phyloP scores from a whole-genome alignment of 2,329 filamentous ascomycete species.

The Xylaria sp. region DNA sequence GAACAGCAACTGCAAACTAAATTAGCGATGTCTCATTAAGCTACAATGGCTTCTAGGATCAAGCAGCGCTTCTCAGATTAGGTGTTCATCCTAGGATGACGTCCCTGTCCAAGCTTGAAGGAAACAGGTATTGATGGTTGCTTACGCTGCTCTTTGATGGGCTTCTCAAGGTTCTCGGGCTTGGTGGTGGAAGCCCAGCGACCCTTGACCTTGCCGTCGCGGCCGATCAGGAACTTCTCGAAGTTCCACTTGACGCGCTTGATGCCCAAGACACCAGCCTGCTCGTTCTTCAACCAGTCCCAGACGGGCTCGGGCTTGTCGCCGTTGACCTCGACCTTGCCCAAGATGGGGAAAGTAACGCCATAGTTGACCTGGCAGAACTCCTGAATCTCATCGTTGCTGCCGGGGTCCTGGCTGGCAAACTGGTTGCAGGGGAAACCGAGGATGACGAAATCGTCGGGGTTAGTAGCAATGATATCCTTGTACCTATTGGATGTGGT shows the following conservation, averaged over 20 bases:
- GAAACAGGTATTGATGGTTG: neutral
- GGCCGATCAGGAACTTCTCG: constrained; percentile 93
- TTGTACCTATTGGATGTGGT: constrained; percentile 59
- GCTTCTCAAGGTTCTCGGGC: constrained; percentile 78
- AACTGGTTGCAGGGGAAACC: constrained; percentile 99
- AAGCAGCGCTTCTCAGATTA: neutral
- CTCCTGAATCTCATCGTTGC: constrained; percentile 77
- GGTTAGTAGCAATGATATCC: constrained; percentile 69
- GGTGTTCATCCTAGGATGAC: neutral
- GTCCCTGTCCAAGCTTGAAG: neutral
- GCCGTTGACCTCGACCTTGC: constrained; percentile 95
- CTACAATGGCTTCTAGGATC: neutral
- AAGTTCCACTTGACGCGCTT: constrained; percentile 99
- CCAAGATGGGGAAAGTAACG: constrained; percentile 87
- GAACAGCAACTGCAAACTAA: constrained; percentile 50
- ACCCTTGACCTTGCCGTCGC: constrained; percentile 82
- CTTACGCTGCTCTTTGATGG: constrained; percentile 70
- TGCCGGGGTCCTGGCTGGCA: constrained; percentile 84
- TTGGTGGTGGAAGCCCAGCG: constrained; percentile 89
- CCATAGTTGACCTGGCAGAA: constrained; percentile 96
- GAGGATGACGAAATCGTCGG: constrained; percentile 80
- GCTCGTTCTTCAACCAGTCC: constrained; percentile 74
- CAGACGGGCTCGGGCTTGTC: constrained; percentile 78
- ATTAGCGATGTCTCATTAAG: constrained; percentile 1
- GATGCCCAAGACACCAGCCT: constrained; percentile 83